Evolutionary conservation across 1,284 basidiomycete species (phyloP).

Genomic region (Laetiporus sulphureus): DNA sequence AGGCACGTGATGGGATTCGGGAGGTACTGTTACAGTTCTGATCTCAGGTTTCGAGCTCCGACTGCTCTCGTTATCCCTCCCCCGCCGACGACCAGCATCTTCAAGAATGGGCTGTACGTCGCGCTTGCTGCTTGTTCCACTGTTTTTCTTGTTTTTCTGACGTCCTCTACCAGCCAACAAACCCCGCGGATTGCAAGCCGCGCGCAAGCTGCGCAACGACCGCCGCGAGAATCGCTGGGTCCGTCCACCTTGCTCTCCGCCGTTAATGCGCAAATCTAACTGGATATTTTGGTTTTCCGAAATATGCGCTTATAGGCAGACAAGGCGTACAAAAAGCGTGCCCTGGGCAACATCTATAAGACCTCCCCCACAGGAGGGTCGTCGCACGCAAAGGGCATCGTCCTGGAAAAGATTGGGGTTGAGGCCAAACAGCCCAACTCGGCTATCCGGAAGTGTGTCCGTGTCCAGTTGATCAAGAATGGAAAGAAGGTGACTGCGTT

Average conservation of each 20-base stretch:
- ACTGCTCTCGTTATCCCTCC: slow-evolving; percentile 16
- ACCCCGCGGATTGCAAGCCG: slow-evolving; percentile 99
- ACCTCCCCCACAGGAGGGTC: slow-evolving; percentile 99
- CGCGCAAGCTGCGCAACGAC: slow-evolving; percentile 94
- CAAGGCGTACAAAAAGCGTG: slow-evolving; percentile 99
- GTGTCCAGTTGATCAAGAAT: slow-evolving; percentile 99
- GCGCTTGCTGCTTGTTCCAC: slow-evolving; percentile 14
- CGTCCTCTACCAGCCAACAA: slow-evolving; percentile 66
- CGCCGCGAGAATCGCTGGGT: slow-evolving; percentile 98
- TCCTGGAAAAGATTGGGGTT: slow-evolving; percentile 96
- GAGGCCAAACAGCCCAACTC: slow-evolving; percentile 99
- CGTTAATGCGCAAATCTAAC: slow-evolving; percentile 1
- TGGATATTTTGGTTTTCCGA: slow-evolving; percentile 3
- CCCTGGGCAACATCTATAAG: slow-evolving; percentile 99
- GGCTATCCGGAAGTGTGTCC: slow-evolving; percentile 99
- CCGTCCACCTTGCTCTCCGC: slow-evolving; percentile 23
- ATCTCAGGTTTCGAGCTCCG: slow-evolving; percentile 26
- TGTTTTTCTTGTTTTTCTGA: slow-evolving; percentile 13
- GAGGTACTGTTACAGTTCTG: slow-evolving; percentile 27
- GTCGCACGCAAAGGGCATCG: slow-evolving; percentile 99
- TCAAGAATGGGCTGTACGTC: slow-evolving; percentile 80
- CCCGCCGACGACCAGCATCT: slow-evolving; percentile 39
- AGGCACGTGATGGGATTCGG: slow-evolving; percentile 15
- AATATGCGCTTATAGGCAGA: too few species aligned
- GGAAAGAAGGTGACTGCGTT: slow-evolving; percentile 99